These are phyloP conservation scores for Syzygium jambos DNA, from an alignment of 345 rosid species.

Conservation along the genomic window DNA sequence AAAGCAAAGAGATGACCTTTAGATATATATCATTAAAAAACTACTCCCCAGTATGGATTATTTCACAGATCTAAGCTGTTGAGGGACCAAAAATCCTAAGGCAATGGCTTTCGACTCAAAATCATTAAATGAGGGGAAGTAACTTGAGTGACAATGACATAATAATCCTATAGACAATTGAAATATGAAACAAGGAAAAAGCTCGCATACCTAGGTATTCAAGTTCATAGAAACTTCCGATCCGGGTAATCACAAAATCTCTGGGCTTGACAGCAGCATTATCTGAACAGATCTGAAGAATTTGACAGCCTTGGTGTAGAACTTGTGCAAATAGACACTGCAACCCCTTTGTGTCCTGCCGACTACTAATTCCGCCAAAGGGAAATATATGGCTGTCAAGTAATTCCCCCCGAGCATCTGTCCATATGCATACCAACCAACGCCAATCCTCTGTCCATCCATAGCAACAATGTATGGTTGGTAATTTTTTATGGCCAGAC, in stretches of 20 bases:
- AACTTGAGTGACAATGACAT: not conserved
- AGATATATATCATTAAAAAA: not conserved
- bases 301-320: slow-evolving; percentile 97
- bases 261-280: slow-evolving; percentile 70
- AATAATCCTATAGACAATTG: not conserved
- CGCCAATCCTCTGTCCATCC: slow-evolving; percentile 99
- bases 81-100: not conserved
- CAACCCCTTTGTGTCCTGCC: slow-evolving; percentile 98
- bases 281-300: slow-evolving; percentile 91
- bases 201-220: slow-evolving; percentile 71
- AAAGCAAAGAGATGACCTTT: not conserved
- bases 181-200: slow-evolving; percentile 2
- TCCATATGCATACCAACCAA: slow-evolving; percentile 99
- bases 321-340: slow-evolving; percentile 95
- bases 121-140: not conserved
- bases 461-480: slow-evolving; percentile 95
- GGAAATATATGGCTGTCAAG: slow-evolving; percentile 96
- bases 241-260: slow-evolving; percentile 84
- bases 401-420: slow-evolving; percentile 98
- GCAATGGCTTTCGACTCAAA: not conserved
- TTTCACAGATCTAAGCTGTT: not conserved
- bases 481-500: slow-evolving; percentile 49
- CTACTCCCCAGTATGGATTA: not conserved
- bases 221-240: slow-evolving; percentile 92
- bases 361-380: slow-evolving; percentile 97